Base-by-base conservation (phyloP, 2,329 filamentous ascomycete genomes). In the Colletotrichum sidae region DNA sequence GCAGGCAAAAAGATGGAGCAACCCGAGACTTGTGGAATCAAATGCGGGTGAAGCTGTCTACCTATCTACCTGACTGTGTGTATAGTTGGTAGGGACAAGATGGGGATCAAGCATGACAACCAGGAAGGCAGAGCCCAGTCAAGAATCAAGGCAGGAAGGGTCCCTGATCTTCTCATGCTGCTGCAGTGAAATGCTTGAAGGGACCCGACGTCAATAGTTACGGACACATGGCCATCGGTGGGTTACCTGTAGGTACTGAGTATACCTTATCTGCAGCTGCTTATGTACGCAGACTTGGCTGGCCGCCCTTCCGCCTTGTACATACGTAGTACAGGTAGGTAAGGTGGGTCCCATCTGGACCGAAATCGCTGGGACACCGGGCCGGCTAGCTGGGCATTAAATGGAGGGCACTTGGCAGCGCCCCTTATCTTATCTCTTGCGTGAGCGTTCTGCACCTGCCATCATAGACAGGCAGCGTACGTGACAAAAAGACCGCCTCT, bases 361-460 rank as follows among this genome's bases (percentile, higher is more conserved):
- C 60, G 60, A 64, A 54, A 45, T 64, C 42, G 60, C 60, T 59
- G 25, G 50, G 33, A 54, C 51, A 62, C 62, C 62, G 52, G 57
- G 44, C 62, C 51, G 52, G 60, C 17, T 15, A 38, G 49, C 55
- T 58, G 55, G 45, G 53, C 53, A 15, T n/a, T 15, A 35, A 25
- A 25, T 25, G 25, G 25, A 1, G 25, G 25, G 44, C 38, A 41
- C 44, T 46, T n/a, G 15, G 44, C 44, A 46, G 11, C 13, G 9
- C 13, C 42, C 42, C 15, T 44, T 15, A 8, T 13, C 42, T 9
- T 5, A 7, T 15, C 11, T 25, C 4, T 25, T 25, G 25, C 25
- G 25, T 25, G 17, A 2, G 17, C 2, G 17, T 17, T 17, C 17
- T 17, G 25, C 25, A 25, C 4, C 25, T 25, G 25, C 25, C 25